Percentiles rank a stretch among this genome's conserved stretches.
Conservation (phyloP, 1,284 basidiomycete species). For the Ceratobasidium sp. region DNA sequence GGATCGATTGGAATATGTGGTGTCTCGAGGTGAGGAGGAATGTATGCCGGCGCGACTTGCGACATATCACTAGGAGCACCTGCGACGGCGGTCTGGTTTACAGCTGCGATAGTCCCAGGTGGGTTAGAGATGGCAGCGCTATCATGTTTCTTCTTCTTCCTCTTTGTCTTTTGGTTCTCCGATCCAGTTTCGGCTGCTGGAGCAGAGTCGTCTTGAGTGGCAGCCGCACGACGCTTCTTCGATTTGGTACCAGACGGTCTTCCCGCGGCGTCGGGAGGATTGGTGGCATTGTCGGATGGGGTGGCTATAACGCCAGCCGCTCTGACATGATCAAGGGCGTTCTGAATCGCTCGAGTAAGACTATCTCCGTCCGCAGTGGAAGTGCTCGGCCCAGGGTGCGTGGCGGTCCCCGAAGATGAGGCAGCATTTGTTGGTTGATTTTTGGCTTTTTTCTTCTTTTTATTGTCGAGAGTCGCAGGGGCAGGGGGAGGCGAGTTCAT, state of each 20-base stretch:
- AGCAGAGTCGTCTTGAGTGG: slow-evolving; percentile 3
- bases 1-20: slow-evolving; percentile 40
- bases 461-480: background rate
- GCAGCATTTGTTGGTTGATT: background rate
- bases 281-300: background rate
- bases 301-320: slow-evolving; percentile 29
- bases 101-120: background rate
- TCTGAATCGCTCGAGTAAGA: slow-evolving; percentile 39
- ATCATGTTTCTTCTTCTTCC: slow-evolving; percentile 27
- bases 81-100: background rate
- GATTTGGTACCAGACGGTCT: background rate
- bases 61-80: background rate
- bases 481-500: slow-evolving; percentile 25
- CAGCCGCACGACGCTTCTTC: slow-evolving; percentile 22
- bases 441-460: slow-evolving; percentile 21
- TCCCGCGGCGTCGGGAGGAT: background rate
- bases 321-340: slow-evolving; percentile 36
- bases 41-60: slow-evolving; percentile 19
- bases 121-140: background rate
- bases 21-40: background rate
- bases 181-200: background rate
- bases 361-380: background rate
- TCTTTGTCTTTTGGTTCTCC: slow-evolving; percentile 11
- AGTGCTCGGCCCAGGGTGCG: slow-evolving; percentile 12
- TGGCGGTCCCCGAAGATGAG: background rate